phyloP scores from a whole-genome alignment of 1,284 basidiomycete species.

The Ceratobasidium sp. region DNA sequence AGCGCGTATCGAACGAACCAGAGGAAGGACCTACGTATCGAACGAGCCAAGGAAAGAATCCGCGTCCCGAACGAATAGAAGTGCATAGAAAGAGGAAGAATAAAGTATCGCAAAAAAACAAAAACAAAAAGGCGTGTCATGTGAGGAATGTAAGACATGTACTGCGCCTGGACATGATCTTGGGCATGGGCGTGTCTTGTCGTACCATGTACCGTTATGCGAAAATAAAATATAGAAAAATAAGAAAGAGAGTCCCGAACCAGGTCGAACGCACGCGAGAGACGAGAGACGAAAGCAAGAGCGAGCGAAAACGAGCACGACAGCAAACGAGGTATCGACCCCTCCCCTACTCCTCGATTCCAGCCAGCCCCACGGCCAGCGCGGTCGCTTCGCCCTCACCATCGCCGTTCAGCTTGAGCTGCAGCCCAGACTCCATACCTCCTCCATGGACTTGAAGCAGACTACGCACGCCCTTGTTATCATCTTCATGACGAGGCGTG shows the following conservation, averaged over 20 bases:
- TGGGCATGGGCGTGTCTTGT: slow-evolving; percentile 41
- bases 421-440: slow-evolving; percentile 1
- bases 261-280: not conserved
- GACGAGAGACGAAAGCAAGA: slow-evolving; percentile 7
- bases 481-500: slow-evolving; percentile 35
- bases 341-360: slow-evolving; percentile 69
- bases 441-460: not conserved
- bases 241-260: not conserved
- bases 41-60: not conserved
- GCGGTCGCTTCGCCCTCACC: slow-evolving; percentile 21
- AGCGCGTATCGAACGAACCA: not conserved
- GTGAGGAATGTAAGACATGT: slow-evolving; percentile 24
- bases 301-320: not conserved
- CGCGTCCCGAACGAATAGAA: not conserved
- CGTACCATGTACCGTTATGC: slow-evolving; percentile 19
- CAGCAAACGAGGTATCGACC: slow-evolving; percentile 74
- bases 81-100: not conserved
- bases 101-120: not conserved
- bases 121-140: slow-evolving; percentile 28
- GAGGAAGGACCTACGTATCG: not conserved
- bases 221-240: slow-evolving; percentile 33
- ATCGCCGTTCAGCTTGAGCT: slow-evolving; percentile 9
- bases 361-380: slow-evolving; percentile 34
- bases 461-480: not conserved
- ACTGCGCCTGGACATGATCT: slow-evolving; percentile 14